Evolutionary conservation across 306 rosid species (phyloP).

Genomic region (Carpinus viminea): DNA sequence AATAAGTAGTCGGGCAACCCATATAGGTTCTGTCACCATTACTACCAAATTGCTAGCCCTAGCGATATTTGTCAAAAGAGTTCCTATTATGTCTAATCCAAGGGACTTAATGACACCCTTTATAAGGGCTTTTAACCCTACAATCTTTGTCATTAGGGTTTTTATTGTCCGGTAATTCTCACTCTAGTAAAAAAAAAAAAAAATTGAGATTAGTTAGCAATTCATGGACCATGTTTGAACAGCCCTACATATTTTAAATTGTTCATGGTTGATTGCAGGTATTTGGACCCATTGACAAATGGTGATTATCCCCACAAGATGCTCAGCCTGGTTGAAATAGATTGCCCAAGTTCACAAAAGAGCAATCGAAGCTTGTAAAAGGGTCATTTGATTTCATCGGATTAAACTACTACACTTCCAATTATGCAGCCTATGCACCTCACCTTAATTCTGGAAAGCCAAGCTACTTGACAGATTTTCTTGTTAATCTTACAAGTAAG

Average conservation of each 20-base stretch:
- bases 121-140: too few relatives aligned
- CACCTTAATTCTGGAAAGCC: not conserved
- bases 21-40: too few relatives aligned
- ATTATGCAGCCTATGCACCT: conserved; percentile 21
- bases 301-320: conserved; percentile 73
- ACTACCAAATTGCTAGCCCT: too few relatives aligned
- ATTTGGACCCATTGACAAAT: conserved; percentile 53
- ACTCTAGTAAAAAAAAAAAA: too few relatives aligned
- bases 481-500: conserved; percentile 17
- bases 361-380: conserved; percentile 5
- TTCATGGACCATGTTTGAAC: too few relatives aligned
- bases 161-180: too few relatives aligned
- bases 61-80: too few relatives aligned
- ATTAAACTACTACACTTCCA: conserved; percentile 33
- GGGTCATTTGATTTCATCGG: conserved; percentile 40
- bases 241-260: not conserved
- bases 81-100: too few relatives aligned
- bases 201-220: too few relatives aligned
- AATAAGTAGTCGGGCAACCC: too few relatives aligned
- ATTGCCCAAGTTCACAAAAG: conserved; percentile 32
- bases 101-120: too few relatives aligned
- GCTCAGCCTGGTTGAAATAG: conserved; percentile 33
- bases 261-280: conserved; percentile 34
- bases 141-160: too few relatives aligned
- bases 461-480: conserved; percentile 30